A percentile compares a stretch with the other conserved stretches of the same genome.
Evolutionary conservation across 805 yeast species (phyloP).

Genomic region (Cyberlindnera xylosilytica): DNA sequence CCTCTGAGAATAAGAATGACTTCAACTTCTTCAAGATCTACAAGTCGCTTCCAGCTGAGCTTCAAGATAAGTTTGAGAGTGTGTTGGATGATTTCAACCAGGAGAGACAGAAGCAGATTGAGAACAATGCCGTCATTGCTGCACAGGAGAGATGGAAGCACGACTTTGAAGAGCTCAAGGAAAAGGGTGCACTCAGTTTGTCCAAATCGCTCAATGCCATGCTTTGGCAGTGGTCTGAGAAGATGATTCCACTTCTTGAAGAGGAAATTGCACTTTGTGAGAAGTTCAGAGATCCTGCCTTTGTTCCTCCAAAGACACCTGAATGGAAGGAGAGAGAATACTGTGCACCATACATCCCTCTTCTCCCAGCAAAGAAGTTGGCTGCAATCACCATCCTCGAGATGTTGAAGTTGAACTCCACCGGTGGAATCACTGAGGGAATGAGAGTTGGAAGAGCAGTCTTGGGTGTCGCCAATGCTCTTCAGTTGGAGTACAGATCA

Average conservation of each 20-base stretch:
- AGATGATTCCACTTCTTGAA: constrained; percentile 65
- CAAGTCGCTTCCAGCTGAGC: constrained; percentile 46
- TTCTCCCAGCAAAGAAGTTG: constrained; percentile 77
- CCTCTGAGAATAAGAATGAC: constrained; percentile 23
- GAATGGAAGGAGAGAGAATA: constrained; percentile 41
- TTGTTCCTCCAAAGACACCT: constrained; percentile 19
- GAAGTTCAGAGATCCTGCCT: constrained; percentile 32
- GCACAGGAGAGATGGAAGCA: constrained; percentile 89
- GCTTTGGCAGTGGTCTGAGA: constrained; percentile 81
- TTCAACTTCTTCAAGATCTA: constrained; percentile 69
- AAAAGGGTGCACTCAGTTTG: constrained; percentile 51
- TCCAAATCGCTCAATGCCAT: constrained; percentile 65
- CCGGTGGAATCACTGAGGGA: constrained; percentile 76
- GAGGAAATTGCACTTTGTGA: constrained; percentile 61
- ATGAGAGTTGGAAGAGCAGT: constrained; percentile 83
- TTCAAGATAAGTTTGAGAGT: constrained; percentile 55
- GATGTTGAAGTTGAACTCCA: constrained; percentile 65
- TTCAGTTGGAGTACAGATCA: constrained; percentile 80
- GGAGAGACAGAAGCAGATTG: constrained; percentile 73
- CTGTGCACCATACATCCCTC: constrained; percentile 73
- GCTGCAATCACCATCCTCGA: constrained; percentile 84
- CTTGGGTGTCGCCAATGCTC: constrained; percentile 73
- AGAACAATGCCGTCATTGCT: constrained; percentile 75
- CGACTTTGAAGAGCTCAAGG: constrained; percentile 64
- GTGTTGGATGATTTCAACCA: constrained; percentile 68